These are phyloP conservation scores for Peterozyma xylosa DNA, from an alignment of 805 yeast genomes.

Conservation along the genomic window DNA sequence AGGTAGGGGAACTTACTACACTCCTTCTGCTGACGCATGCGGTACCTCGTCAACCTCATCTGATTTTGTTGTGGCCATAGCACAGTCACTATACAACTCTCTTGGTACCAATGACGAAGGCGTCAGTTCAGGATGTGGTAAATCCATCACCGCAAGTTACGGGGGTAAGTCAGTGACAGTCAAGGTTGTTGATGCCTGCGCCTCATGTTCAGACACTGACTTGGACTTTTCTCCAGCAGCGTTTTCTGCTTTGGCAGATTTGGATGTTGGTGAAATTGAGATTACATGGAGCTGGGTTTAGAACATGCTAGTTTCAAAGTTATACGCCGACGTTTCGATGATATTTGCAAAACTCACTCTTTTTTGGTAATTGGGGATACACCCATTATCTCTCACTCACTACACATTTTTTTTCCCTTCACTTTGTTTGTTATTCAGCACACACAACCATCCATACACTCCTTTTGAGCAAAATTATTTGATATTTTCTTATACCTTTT, in stretches of 20 bases:
- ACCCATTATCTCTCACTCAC: too few species aligned
- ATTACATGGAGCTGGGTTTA: slow-evolving; percentile 37
- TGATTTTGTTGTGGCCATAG: slow-evolving; percentile 43
- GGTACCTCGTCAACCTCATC: slow-evolving; percentile 31
- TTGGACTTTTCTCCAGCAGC: slow-evolving; percentile 52
- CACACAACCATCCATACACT: too few species aligned
- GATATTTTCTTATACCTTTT: too few species aligned
- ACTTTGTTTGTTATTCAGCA: too few species aligned
- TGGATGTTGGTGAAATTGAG: slow-evolving; percentile 35
- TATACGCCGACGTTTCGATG: too few species aligned
- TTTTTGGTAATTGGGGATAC: too few species aligned
- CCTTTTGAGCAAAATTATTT: too few species aligned
- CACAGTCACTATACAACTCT: slow-evolving; percentile 30
- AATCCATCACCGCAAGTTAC: slow-evolving; percentile 35
- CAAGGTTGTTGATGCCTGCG: slow-evolving; percentile 48
- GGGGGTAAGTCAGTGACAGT: slow-evolving; percentile 43
- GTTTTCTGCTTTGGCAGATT: slow-evolving; percentile 36
- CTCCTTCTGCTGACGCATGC: slow-evolving; percentile 41
- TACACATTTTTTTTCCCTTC: too few species aligned
- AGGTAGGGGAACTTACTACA: slow-evolving; percentile 45
- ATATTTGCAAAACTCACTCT: too few species aligned
- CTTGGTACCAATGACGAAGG: slow-evolving; percentile 14
- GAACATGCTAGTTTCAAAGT: too few species aligned
- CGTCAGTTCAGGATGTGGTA: slow-evolving; percentile 39
- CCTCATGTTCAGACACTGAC: slow-evolving; percentile 35